A percentile compares a stretch with the other conserved stretches of the same genome.
phyloP scores from a whole-genome alignment of 169 alveolate genomes.

The Cystoisospora suis region DNA sequence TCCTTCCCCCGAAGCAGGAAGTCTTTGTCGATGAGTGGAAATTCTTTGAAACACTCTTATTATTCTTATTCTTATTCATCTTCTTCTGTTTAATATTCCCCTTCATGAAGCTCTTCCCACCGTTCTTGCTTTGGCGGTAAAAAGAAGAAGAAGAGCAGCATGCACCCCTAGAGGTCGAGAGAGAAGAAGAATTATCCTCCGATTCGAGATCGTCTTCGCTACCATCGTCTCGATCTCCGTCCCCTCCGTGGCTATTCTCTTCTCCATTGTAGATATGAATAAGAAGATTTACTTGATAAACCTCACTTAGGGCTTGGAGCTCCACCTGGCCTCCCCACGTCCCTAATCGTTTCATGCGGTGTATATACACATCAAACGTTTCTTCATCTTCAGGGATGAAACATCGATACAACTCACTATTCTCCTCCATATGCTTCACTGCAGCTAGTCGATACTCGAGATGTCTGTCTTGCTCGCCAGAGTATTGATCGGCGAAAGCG shows the following conservation, averaged over 20 bases:
- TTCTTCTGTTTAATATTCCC: background rate
- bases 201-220: background rate
- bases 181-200: background rate
- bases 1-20: no score
- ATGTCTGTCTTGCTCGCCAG: conserved; percentile 46
- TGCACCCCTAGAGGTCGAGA: background rate
- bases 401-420: background rate
- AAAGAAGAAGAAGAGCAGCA: background rate
- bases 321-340: conserved; percentile 57
- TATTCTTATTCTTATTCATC: background rate
- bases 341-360: conserved; percentile 33
- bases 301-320: conserved; percentile 44
- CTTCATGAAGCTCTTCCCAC: conserved; percentile 1
- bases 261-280: conserved; percentile 7
- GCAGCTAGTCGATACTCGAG: conserved; percentile 18
- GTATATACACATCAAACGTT: background rate
- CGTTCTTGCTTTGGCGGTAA: background rate
- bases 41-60: background rate
- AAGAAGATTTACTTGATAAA: conserved; percentile 32
- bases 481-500: conserved; percentile 45
- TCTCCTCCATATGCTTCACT: conserved; percentile 18
- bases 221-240: background rate
- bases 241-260: background rate
- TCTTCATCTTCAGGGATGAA: conserved; percentile 15
- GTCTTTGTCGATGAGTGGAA: background rate